Conservation (phyloP, 164 flowering plant genomes). For the Magnolia officinalis region DNA sequence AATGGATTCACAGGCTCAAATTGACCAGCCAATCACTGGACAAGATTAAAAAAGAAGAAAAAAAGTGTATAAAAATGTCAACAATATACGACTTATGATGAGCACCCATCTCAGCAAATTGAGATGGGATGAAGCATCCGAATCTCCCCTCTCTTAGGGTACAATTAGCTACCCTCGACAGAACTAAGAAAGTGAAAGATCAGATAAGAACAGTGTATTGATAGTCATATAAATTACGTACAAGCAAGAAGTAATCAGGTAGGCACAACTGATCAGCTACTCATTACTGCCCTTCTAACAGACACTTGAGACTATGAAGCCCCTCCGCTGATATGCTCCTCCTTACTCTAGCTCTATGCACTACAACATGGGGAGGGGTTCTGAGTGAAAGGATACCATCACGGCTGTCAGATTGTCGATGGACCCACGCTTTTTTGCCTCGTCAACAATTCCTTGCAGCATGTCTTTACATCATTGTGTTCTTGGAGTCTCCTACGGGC, state of each 20-base stretch:
- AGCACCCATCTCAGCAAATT: too few species aligned
- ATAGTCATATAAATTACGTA: slow-evolving; percentile 7
- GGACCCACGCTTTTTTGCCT: slow-evolving; percentile 71
- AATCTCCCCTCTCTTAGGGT: not conserved
- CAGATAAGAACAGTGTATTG: not conserved
- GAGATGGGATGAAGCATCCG: not conserved
- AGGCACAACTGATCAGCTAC: not conserved
- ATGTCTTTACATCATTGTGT: slow-evolving; percentile 67
- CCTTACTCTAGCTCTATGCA: slow-evolving; percentile 38
- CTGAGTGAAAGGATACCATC: slow-evolving; percentile 69
- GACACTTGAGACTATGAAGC: slow-evolving; percentile 53
- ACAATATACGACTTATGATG: too few species aligned
- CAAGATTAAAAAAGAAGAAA: too few species aligned
- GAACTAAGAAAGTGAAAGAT: not conserved
- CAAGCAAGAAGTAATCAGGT: not conserved
- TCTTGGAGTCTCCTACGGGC: slow-evolving; percentile 69
- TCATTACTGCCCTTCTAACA: slow-evolving; percentile 34
- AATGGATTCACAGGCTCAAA: too few species aligned
- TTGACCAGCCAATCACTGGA: too few species aligned
- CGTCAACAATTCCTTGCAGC: slow-evolving; percentile 84
- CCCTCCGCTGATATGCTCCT: slow-evolving; percentile 87
- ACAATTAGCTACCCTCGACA: not conserved
- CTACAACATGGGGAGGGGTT: slow-evolving; percentile 52
- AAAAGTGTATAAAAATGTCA: too few species aligned
- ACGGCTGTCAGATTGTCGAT: slow-evolving; percentile 76